Evolutionary conservation across 1,284 basidiomycete species (phyloP), one percentile per base, ranked within the genome.

Genomic region (Apiotrichum laibachii): DNA sequence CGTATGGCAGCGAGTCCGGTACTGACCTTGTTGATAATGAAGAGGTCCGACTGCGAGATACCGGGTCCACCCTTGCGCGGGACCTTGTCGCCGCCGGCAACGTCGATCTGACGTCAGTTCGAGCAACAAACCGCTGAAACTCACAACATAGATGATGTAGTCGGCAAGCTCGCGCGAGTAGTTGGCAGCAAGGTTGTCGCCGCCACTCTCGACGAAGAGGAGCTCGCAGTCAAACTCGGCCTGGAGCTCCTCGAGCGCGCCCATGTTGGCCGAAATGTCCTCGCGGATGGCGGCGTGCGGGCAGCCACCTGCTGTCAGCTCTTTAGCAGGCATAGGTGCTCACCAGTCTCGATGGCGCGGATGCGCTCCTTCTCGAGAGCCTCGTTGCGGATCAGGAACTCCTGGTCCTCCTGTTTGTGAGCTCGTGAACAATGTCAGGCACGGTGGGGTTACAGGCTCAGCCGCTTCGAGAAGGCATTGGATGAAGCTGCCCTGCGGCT

Each of bases 61-160:
- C 95, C 95, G 2, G 95, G 95, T 1, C 95, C 95, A 8, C 96
- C 95, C 81, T 99, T 99, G 35, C 95, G 83, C 12, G 95, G 95
- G 63, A 99, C 95, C 80, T 99, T 99, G 80, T 99, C 96, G 0
- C 95, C 95, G 31, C 95, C 95, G 81, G 82, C 80, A 11, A 84
- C 83, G 63, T 84, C 84, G 60, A 84, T 84, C 67, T 82, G 67
- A 11, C 10, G 48, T 55, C 15, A 21, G 50, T 42, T 9, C 10
- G 8, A 16, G n/a, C 8, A 11, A 12, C n/a, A n/a, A n/a, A n/a
- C n/a, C n/a, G 1, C n/a, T 12, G 6, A 13, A 12, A 52, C 84
- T 71, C 65, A 92, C 91, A 44, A 94, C 92, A 77, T 94, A 93
- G 73, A 96, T 91, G 75, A 98, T 97, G 75, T 94, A 98, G 77